Percentiles rank a stretch among this genome's conserved stretches.
These are phyloP conservation scores for Sclerotinia glacialis DNA, from an alignment of 2,329 filamentous ascomycete genomes.

Conservation along the genomic window DNA sequence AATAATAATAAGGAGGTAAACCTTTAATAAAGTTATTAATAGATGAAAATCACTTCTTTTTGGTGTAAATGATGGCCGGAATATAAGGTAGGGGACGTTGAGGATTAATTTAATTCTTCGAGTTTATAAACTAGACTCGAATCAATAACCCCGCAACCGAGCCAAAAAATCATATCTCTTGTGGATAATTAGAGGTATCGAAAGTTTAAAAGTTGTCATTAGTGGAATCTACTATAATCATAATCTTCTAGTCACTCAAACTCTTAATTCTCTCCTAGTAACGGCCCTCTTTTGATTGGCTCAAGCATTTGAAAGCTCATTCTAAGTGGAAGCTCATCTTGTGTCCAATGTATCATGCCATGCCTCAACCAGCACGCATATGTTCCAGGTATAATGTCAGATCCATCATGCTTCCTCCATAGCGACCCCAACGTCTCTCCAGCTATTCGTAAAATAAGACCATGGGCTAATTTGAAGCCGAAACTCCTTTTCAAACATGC, in stretches of 20 bases:
- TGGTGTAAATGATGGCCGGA: too few relatives aligned
- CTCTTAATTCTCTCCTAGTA: constrained; percentile 32
- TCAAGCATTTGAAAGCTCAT: constrained; percentile 40
- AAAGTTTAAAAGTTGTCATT: too few relatives aligned
- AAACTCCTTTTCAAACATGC: constrained; percentile 50
- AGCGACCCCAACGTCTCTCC: constrained; percentile 52
- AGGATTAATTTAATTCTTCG: too few relatives aligned
- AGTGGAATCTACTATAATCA: background rate
- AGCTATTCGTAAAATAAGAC: constrained; percentile 50
- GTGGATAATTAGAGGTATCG: too few relatives aligned
- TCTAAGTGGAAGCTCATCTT: constrained; percentile 42
- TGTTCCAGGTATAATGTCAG: constrained; percentile 49
- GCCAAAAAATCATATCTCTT: too few relatives aligned
- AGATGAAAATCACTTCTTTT: too few relatives aligned
- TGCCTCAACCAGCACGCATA: constrained; percentile 55
- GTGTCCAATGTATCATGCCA: constrained; percentile 49
- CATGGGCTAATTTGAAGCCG: constrained; percentile 55
- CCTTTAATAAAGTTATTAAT: too few relatives aligned
- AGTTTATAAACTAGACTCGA: too few relatives aligned
- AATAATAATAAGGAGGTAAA: too few relatives aligned
- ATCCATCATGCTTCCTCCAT: constrained; percentile 51
- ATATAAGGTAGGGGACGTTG: too few relatives aligned
- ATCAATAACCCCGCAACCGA: too few relatives aligned
- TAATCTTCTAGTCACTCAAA: background rate
- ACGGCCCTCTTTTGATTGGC: constrained; percentile 44